phyloP scores from a whole-genome alignment of 1,284 basidiomycete species.

The Ustilago loliicola region DNA sequence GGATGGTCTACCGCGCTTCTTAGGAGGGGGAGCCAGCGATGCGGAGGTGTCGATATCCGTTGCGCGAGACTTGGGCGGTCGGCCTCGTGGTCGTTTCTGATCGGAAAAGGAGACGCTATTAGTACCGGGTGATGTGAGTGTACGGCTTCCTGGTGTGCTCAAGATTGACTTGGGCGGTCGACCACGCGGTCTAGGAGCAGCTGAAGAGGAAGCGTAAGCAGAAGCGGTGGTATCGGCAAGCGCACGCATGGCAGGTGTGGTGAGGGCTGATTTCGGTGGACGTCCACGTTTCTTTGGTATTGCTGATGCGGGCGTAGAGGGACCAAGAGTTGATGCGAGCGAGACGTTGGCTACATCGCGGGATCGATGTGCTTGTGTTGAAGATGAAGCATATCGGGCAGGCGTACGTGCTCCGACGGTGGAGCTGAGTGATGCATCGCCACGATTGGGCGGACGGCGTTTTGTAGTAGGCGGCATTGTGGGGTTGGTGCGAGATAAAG shows the following conservation, averaged over 20 bases:
- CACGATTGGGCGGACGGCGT: conserved; percentile 14
- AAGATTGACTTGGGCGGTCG: conserved; percentile 36
- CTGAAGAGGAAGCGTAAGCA: conserved; percentile 15
- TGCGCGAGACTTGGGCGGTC: not conserved
- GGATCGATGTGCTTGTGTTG: conserved; percentile 1
- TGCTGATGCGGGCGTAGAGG: conserved; percentile 14
- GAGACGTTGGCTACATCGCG: conserved; percentile 19
- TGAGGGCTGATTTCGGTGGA: conserved; percentile 22
- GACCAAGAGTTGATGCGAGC: conserved; percentile 27
- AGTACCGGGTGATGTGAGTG: conserved; percentile 3
- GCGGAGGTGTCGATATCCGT: not conserved
- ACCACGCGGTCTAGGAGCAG: conserved; percentile 18
- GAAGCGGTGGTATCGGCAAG: conserved; percentile 18
- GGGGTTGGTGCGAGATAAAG: not conserved
- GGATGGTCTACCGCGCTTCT: conserved; percentile 4
- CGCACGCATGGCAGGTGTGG: conserved; percentile 23
- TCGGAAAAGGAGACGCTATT: conserved; percentile 32
- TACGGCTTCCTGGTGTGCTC: conserved; percentile 14
- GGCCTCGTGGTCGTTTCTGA: conserved; percentile 12
- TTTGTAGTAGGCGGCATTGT: conserved; percentile 15
- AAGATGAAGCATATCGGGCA: conserved; percentile 8
- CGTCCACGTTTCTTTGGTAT: conserved; percentile 19
- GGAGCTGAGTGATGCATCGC: conserved; percentile 38
- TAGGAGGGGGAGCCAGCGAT: not conserved
- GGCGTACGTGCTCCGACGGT: conserved; percentile 40